phyloP scores from a whole-genome alignment of 2,329 filamentous ascomycete species.

The Pseudonectria foliicola region DNA sequence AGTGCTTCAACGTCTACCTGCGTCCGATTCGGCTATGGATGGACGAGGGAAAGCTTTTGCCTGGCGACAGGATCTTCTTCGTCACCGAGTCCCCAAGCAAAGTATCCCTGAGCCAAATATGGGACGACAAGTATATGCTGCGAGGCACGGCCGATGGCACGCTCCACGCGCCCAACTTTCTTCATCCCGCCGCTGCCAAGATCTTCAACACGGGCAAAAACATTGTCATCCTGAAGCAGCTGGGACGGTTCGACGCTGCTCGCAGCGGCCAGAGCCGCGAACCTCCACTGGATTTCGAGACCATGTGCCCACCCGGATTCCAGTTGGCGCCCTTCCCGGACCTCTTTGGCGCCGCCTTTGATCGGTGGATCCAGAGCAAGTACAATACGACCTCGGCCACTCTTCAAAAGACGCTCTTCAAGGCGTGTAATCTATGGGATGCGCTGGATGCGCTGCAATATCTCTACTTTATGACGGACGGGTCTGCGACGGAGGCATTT shows the following conservation, averaged over 20 bases:
- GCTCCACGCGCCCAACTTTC: constrained; percentile 66
- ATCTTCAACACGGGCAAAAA: constrained; percentile 88
- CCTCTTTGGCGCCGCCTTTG: constrained; percentile 64
- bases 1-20: constrained; percentile 76
- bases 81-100: constrained; percentile 52
- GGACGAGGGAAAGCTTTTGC: constrained; percentile 63
- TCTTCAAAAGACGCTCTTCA: constrained; percentile 60
- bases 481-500: constrained; percentile 58
- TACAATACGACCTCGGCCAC: constrained; percentile 61
- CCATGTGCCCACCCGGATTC: constrained; percentile 42
- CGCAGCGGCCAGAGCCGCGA: constrained; percentile 27
- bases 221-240: constrained; percentile 70
- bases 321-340: constrained; percentile 64
- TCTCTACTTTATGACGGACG: constrained; percentile 73
- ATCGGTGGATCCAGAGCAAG: constrained; percentile 69
- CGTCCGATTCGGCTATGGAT: constrained; percentile 79
- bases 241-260: constrained; percentile 46
- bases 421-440: constrained; percentile 58
- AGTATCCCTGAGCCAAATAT: constrained; percentile 58
- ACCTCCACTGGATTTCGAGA: constrained; percentile 47
- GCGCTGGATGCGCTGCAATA: constrained; percentile 61
- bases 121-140: constrained; percentile 68
- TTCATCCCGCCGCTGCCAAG: constrained; percentile 59
- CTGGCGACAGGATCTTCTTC: constrained; percentile 67
- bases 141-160: constrained; percentile 51